phyloP scores from a whole-genome alignment of 768 basidiomycete species.

The Calocera cornea region DNA sequence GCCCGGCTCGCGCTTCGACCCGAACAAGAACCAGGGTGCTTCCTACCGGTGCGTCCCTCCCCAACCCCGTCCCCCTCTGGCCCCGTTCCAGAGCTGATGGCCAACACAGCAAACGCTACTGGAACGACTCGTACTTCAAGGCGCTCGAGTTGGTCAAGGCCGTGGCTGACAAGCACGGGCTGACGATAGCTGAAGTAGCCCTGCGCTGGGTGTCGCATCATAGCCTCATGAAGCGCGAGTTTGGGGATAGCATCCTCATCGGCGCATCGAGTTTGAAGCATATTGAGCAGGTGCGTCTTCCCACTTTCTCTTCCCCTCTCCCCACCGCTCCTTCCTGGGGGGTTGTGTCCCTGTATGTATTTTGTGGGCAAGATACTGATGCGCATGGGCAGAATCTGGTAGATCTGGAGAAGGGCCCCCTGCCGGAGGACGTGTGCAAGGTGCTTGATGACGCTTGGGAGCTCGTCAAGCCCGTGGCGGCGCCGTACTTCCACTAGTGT shows the following conservation, averaged over 20 bases:
- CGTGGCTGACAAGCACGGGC: constrained; percentile 27
- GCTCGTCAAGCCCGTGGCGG: constrained; percentile 17
- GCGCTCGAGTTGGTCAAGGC: constrained; percentile 34
- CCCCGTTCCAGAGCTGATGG: neutral
- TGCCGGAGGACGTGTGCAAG: constrained; percentile 30
- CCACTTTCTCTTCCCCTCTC: neutral
- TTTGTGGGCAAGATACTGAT: no score
- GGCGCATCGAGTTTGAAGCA: constrained; percentile 48
- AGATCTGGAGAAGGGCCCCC: constrained; percentile 44
- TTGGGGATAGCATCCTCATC: constrained; percentile 42
- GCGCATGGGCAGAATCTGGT: constrained; percentile 29
- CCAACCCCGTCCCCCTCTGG: neutral
- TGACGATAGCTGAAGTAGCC: constrained; percentile 30
- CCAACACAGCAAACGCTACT: constrained; percentile 30
- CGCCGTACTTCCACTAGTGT: constrained; percentile 7
- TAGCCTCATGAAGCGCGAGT: constrained; percentile 33
- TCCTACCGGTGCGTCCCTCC: constrained; percentile 23
- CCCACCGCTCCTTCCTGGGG: no score
- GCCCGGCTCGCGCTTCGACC: constrained; percentile 45
- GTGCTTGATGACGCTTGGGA: constrained; percentile 27
- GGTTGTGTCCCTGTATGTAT: no score
- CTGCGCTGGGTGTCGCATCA: constrained; percentile 40
- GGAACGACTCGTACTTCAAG: constrained; percentile 41
- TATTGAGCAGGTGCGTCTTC: constrained; percentile 36
- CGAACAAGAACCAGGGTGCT: constrained; percentile 33